Percentiles rank a stretch among this genome's conserved stretches.
These are phyloP conservation scores for Rhizopogon rudus DNA, from an alignment of 768 basidiomycete species.

Conservation along the genomic window DNA sequence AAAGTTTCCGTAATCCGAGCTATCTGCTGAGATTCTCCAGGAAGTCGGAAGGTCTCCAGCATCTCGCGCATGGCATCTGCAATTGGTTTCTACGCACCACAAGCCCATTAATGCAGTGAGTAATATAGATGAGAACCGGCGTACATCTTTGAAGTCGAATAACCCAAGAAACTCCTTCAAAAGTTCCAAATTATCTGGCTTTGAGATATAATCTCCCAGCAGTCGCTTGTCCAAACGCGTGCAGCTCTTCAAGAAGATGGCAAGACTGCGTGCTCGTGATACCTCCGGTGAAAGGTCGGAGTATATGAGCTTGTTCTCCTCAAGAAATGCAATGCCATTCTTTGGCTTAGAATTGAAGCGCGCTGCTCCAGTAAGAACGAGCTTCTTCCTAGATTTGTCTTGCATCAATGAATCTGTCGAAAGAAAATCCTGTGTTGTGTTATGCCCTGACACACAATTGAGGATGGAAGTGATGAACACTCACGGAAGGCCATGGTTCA, in stretches of 20 bases:
- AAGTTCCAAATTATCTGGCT: slow-evolving; percentile 80
- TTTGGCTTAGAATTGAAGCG: slow-evolving; percentile 95
- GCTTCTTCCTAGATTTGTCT: slow-evolving; percentile 80
- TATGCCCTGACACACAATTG: not conserved
- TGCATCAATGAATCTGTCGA: slow-evolving; percentile 53
- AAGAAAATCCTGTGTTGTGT: slow-evolving; percentile 43
- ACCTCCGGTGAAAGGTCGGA: slow-evolving; percentile 51
- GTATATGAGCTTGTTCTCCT: slow-evolving; percentile 89
- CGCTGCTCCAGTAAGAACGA: slow-evolving; percentile 76
- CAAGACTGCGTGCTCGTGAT: slow-evolving; percentile 64
- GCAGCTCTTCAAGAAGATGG: slow-evolving; percentile 80
- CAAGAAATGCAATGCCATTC: slow-evolving; percentile 81
- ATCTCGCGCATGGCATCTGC: slow-evolving; percentile 96
- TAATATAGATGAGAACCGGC: slow-evolving; percentile 19
- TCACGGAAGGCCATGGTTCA: slow-evolving; percentile 62
- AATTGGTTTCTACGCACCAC: slow-evolving; percentile 71
- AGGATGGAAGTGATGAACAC: slow-evolving; percentile 15
- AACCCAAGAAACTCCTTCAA: slow-evolving; percentile 83
- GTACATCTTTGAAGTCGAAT: slow-evolving; percentile 86
- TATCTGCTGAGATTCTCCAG: slow-evolving; percentile 95
- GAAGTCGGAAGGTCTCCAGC: slow-evolving; percentile 88
- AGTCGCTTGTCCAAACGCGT: slow-evolving; percentile 88
- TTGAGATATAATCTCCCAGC: slow-evolving; percentile 89
- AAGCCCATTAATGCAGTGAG: not conserved
- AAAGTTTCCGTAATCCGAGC: slow-evolving; percentile 92